Conservation (phyloP, 1,284 basidiomycete species). For the Heliocybe sulcata region DNA sequence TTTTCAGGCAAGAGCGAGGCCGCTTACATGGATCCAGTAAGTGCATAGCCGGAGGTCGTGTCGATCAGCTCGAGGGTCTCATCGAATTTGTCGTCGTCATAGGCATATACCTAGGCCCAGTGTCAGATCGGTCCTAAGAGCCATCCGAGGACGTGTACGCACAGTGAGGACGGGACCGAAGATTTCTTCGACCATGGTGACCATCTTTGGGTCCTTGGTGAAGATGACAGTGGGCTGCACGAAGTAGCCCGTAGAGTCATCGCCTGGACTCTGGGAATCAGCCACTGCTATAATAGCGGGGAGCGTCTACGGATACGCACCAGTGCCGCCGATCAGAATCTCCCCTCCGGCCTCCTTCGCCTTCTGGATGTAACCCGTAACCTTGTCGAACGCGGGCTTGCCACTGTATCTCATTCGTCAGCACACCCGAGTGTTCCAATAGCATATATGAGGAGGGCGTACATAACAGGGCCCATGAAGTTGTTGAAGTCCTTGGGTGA, state of each 20-base stretch:
- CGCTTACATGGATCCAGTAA: constrained; percentile 87
- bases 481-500: constrained; percentile 71
- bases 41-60: constrained; percentile 80
- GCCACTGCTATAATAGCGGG: neutral
- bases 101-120: constrained; percentile 65
- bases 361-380: constrained; percentile 79
- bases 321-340: constrained; percentile 79
- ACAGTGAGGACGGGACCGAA: constrained; percentile 96
- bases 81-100: constrained; percentile 78
- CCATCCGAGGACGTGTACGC: constrained; percentile 16
- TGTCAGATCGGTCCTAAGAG: neutral
- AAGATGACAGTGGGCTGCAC: constrained; percentile 93
- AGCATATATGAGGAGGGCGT: constrained; percentile 16
- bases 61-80: constrained; percentile 87
- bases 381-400: constrained; percentile 84
- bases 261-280: constrained; percentile 34
- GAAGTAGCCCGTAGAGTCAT: constrained; percentile 92
- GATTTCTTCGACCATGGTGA: constrained; percentile 95
- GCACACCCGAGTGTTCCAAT: neutral
- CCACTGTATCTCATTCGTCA: constrained; percentile 38
- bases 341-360: constrained; percentile 88
- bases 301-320: constrained; percentile 24
- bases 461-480: constrained; percentile 98
- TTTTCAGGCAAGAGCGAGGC: no score
- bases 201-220: constrained; percentile 85